Evolutionary conservation across 2,329 filamentous ascomycete genomes (phyloP).

Genomic region (Fusarium heterosporum): DNA sequence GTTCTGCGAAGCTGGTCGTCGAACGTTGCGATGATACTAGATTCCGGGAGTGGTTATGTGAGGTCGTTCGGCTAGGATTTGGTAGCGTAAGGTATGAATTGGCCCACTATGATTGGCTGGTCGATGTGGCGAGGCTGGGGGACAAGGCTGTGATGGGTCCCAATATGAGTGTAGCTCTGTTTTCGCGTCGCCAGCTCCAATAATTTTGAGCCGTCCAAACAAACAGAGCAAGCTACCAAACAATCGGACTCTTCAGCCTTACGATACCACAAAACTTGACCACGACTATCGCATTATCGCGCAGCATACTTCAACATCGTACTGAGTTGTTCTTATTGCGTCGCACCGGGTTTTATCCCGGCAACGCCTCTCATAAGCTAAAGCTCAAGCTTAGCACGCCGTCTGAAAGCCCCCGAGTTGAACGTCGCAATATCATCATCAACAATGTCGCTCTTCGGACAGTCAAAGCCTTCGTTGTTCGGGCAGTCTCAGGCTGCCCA

Average conservation of each 20-base stretch:
- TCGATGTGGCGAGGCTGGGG: constrained; percentile 49
- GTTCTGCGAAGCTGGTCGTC: constrained; percentile 46
- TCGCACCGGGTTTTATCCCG: constrained; percentile 14
- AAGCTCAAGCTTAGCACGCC: constrained; percentile 36
- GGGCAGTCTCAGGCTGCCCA: constrained; percentile 54
- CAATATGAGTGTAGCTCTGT: constrained; percentile 36
- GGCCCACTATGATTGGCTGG: constrained; percentile 53
- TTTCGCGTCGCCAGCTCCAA: constrained; percentile 49
- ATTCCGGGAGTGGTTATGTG: constrained; percentile 45
- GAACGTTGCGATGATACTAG: constrained; percentile 47
- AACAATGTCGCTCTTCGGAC: constrained; percentile 56
- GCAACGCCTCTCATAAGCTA: constrained; percentile 21
- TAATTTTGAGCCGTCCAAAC: constrained; percentile 45
- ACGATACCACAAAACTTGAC: constrained; percentile 3
- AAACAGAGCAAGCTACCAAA: constrained; percentile 40
- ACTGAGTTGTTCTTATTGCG: background rate
- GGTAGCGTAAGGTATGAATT: constrained; percentile 57
- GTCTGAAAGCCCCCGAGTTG: constrained; percentile 20
- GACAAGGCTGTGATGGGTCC: constrained; percentile 33
- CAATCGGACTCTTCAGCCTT: constrained; percentile 34
- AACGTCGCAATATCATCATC: constrained; percentile 38
- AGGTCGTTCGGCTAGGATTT: constrained; percentile 51
- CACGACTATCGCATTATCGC: background rate
- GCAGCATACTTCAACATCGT: background rate
- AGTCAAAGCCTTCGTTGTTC: constrained; percentile 55